phyloP scores from a whole-genome alignment of 208 protist species.

The Crithidia bombi region DNA sequence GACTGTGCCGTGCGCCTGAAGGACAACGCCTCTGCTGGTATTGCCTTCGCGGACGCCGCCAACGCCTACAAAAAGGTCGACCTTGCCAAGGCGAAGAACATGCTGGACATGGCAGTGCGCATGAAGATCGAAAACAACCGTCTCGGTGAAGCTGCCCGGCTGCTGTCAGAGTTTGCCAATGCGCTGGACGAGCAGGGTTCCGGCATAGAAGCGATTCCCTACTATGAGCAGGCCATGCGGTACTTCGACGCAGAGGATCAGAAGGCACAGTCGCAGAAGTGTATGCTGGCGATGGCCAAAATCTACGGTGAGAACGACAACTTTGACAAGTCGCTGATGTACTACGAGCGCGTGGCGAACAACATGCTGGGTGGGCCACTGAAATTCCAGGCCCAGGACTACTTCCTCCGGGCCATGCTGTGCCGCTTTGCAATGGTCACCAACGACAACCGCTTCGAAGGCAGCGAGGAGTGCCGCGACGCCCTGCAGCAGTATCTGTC shows the following conservation, averaged over 20 bases:
- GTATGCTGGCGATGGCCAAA: conserved; percentile 81
- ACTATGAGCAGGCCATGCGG: conserved; percentile 79
- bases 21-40: conserved; percentile 41
- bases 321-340: conserved; percentile 81
- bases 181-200: conserved; percentile 57
- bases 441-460: conserved; percentile 77
- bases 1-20: conserved; percentile 76
- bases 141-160: conserved; percentile 59
- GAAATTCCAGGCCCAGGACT: conserved; percentile 89
- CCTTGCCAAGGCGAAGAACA: conserved; percentile 53
- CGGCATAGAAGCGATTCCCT: conserved; percentile 63
- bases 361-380: conserved; percentile 75
- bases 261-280: conserved; percentile 74
- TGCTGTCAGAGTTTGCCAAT: conserved; percentile 79
- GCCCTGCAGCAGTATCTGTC: conserved; percentile 70
- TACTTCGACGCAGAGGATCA: conserved; percentile 88
- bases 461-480: conserved; percentile 69
- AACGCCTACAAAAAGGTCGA: conserved; percentile 71
- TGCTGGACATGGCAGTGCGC: conserved; percentile 69
- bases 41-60: conserved; percentile 62
- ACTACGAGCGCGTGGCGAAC: conserved; percentile 80
- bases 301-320: conserved; percentile 78
- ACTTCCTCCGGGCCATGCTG: conserved; percentile 82
- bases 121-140: conserved; percentile 80
- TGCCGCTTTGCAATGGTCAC: conserved; percentile 79